Conservation (phyloP, 495 filamentous ascomycete genomes). For the Bacidia gigantensis region DNA sequence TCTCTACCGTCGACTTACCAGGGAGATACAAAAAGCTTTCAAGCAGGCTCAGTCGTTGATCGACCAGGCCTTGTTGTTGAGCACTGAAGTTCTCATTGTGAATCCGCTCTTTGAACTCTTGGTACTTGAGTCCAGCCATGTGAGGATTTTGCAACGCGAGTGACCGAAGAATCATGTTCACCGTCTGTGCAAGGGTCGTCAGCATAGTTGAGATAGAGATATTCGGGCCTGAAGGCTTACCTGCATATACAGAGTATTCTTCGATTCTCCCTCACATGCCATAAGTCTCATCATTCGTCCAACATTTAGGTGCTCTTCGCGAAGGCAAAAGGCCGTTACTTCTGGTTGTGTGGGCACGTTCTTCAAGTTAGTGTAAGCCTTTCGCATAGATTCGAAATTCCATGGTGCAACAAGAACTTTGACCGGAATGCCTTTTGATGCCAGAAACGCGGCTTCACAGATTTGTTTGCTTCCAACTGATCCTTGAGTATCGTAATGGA, state of each 20-base stretch:
- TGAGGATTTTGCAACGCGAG: conserved; percentile 37
- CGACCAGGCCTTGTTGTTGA: conserved; percentile 24
- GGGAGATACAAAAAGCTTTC: conserved; percentile 29
- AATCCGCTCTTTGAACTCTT: conserved; percentile 27
- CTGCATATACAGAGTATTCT: conserved; percentile 50
- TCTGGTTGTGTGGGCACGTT: too few relatives aligned
- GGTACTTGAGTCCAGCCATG: conserved; percentile 36
- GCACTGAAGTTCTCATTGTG: conserved; percentile 17
- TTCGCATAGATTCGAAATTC: conserved; percentile 37
- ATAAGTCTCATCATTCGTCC: conserved; percentile 54
- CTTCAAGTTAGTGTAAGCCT: conserved; percentile 23
- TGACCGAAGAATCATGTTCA: conserved; percentile 41
- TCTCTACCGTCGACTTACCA: neutral
- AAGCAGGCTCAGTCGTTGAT: conserved; percentile 29
- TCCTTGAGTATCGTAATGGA: conserved; percentile 53
- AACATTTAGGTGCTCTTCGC: conserved; percentile 45
- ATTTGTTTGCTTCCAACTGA: conserved; percentile 37
- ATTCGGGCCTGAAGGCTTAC: conserved; percentile 16
- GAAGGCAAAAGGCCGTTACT: conserved; percentile 42
- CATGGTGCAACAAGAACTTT: conserved; percentile 51
- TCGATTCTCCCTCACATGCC: conserved; percentile 37
- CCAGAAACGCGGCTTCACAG: conserved; percentile 58
- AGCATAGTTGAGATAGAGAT: neutral
- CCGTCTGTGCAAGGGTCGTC: conserved; percentile 10
- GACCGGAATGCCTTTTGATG: conserved; percentile 38